Base-by-base conservation (phyloP, 352 stramenopile species). In the Pythium angustatum region DNA sequence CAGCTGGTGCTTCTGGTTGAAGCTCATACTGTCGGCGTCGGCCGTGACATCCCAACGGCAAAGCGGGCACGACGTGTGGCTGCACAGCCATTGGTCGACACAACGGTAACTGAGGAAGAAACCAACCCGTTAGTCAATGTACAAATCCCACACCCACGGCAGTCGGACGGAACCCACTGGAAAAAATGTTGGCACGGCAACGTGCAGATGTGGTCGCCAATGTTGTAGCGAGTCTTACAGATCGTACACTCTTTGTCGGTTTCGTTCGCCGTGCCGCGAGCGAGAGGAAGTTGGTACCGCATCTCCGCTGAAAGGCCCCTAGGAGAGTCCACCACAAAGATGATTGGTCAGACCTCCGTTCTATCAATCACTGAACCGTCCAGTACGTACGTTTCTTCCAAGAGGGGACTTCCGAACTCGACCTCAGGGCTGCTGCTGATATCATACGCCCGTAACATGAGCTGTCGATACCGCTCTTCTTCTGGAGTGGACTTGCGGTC, bases 181-280 rank as follows among this genome's bases (percentile, higher is more conserved):
- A 95, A 95, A 54, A 93, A 95, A 48, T 95, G 86, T 49, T 95
- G 78, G 31, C 86, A 95, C 4, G 84, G 83, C 22, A 95, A 66
- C 38, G 84, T 93, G 28, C 90, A 81, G 45, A 95, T 93, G 51
- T 93, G 83, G 60, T 93, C 85, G 3, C 86, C 84, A 52, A 95
- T 93, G 22, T 81, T 84, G 67, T 95, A 95, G 22, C 73, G 69
- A 59, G 90, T 72, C 66, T 95, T 85, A 53, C 86, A 95, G 71
- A 95, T 95, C 33, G 86, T 84, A 72, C 86, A 94, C 45, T 94
- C 82, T 49, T 91, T 94, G 61, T 85, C 83, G 27, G 75, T 93
- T 65, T 94, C 86, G 40, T 92, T 92, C 30, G 74, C 82, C 55
- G 86, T 94, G 0, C 86, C 84, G 26, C 88, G 64, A 19, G 81